Conservation (phyloP, 129 eudicot species). For the Pittosporum tobira region DNA sequence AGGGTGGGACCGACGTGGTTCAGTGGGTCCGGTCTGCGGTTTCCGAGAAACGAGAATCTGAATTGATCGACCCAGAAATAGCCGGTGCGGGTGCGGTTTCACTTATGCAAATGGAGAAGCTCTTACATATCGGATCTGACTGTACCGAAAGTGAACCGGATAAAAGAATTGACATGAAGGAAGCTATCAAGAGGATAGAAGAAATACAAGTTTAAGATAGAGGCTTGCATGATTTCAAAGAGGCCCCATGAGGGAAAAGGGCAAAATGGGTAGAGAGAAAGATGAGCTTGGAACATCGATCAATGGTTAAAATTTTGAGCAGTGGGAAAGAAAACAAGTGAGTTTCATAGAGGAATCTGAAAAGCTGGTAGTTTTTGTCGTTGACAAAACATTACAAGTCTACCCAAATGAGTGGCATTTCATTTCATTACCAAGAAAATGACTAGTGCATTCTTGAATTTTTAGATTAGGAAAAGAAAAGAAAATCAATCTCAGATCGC, state of each 20-base stretch:
- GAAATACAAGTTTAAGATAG: slow-evolving; percentile 41
- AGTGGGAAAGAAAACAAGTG: neutral
- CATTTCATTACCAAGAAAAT: neutral
- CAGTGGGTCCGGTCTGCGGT: slow-evolving; percentile 63
- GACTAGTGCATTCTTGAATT: neutral
- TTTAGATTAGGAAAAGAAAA: neutral
- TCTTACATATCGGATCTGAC: slow-evolving; percentile 54
- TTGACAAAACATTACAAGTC: neutral
- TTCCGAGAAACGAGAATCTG: slow-evolving; percentile 40
- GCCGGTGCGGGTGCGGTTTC: slow-evolving; percentile 12
- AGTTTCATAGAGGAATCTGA: too few relatives aligned
- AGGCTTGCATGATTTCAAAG: neutral
- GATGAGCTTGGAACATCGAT: neutral
- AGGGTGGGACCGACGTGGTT: slow-evolving; percentile 80
- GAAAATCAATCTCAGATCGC: slow-evolving; percentile 1
- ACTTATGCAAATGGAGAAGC: slow-evolving; percentile 43
- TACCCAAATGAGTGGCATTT: slow-evolving; percentile 1
- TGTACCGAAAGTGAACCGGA: slow-evolving; percentile 46
- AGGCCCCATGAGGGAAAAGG: neutral
- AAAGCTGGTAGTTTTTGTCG: neutral
- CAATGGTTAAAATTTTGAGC: slow-evolving; percentile 7
- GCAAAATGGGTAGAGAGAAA: neutral
- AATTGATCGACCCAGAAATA: slow-evolving; percentile 71
- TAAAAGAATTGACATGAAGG: slow-evolving; percentile 46
- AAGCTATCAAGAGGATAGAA: slow-evolving; percentile 66